These are phyloP conservation scores for Neoscytalidium dimidiatum DNA, from an alignment of 2,329 filamentous ascomycete species.

Conservation along the genomic window DNA sequence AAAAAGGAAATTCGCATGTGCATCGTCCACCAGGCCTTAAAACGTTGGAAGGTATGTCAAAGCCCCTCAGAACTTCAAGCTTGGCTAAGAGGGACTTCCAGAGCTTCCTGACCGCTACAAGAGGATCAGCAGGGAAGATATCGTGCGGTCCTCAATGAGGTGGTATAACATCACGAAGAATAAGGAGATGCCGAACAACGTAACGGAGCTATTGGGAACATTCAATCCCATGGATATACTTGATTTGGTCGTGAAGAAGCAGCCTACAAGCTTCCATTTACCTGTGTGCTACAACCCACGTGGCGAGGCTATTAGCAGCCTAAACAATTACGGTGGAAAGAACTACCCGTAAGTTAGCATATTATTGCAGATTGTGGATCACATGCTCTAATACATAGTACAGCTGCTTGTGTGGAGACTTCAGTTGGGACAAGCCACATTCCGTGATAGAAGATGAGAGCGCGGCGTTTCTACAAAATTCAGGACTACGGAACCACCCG, in stretches of 20 bases:
- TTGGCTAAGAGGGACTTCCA: background rate
- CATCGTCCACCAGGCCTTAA: background rate
- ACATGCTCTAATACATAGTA: background rate
- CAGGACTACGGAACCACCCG: no score
- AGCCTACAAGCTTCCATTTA: background rate
- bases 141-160: background rate
- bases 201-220: no score
- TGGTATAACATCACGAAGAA: background rate
- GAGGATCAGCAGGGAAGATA: background rate
- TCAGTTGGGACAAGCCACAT: constrained; percentile 17
- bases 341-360: constrained; percentile 21
- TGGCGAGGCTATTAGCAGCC: constrained; percentile 24
- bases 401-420: constrained; percentile 25
- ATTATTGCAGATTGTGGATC: background rate
- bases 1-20: background rate
- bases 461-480: no score
- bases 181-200: background rate
- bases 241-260: background rate
- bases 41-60: background rate
- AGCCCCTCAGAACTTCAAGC: no score
- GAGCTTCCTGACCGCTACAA: background rate
- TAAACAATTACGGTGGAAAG: background rate
- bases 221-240: no score
- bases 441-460: background rate
- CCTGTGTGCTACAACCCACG: constrained; percentile 20